Percentiles rank a stretch among this genome's conserved stretches.
Evolutionary conservation across 768 basidiomycete genomes (phyloP).

Genomic region (Trametes maxima): DNA sequence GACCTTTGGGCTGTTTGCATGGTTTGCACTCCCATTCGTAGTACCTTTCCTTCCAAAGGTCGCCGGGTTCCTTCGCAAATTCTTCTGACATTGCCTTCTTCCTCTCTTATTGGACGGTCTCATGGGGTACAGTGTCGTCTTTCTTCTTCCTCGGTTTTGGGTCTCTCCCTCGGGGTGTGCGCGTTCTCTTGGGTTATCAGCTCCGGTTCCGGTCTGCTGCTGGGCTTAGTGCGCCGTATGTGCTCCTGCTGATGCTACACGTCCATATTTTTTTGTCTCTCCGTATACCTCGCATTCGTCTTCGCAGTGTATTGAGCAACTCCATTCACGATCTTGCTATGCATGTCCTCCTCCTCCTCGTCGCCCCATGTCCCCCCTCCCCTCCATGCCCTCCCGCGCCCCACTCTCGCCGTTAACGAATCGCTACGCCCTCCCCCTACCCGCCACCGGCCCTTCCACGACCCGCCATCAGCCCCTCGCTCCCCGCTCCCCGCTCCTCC

Average conservation of each 20-base stretch:
- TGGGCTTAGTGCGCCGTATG: slow-evolving; percentile 22
- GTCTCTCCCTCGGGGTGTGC: neutral
- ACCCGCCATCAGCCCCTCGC: neutral
- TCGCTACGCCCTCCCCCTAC: slow-evolving; percentile 1
- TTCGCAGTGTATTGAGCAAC: slow-evolving; percentile 20
- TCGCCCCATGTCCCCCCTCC: neutral
- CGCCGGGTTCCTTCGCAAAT: slow-evolving; percentile 50
- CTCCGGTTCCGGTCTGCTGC: slow-evolving; percentile 36
- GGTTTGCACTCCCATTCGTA: slow-evolving; percentile 43
- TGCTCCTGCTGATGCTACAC: slow-evolving; percentile 4
- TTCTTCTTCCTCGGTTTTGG: neutral
- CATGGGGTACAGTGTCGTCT: slow-evolving; percentile 15
- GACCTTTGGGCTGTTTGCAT: slow-evolving; percentile 48
- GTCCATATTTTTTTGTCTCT: slow-evolving; percentile 17
- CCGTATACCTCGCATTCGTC: slow-evolving; percentile 24
- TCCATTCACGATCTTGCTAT: slow-evolving; percentile 21
- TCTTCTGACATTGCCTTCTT: slow-evolving; percentile 33
- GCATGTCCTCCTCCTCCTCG: neutral
- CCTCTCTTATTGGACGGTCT: slow-evolving; percentile 25
- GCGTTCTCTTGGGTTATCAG: slow-evolving; percentile 27
- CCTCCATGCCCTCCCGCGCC: neutral
- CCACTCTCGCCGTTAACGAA: neutral
- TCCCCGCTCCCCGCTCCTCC: neutral
- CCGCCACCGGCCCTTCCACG: neutral
- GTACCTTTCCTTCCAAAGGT: slow-evolving; percentile 49